Base-by-base conservation (phyloP, 768 basidiomycete species). In the Grammothele lineata region DNA sequence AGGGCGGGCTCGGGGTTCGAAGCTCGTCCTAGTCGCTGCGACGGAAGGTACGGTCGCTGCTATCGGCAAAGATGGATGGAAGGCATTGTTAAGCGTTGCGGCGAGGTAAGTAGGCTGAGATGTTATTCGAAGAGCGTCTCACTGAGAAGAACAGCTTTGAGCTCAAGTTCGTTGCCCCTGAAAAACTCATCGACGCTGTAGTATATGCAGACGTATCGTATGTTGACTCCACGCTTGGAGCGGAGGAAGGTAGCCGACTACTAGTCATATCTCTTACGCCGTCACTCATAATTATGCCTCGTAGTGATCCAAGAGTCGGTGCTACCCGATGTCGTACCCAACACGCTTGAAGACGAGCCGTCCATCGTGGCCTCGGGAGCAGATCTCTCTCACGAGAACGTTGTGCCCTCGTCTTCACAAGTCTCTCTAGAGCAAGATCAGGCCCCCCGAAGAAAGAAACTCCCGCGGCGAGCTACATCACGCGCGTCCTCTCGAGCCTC, bases 31-130 rank as follows among this genome's bases (percentile, higher is more conserved):
- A 4, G 65, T 89, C 7, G 78, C 74, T 0, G 76, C 85, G 40
- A 62, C 64, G 21, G 67, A 63, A 4, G 65, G 69, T 0, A 69
- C 85, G 53, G 60, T 67, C 22, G 66, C 73, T 10, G 78, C 73
- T 1, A 62, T 82, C n/a, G 82, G 83, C 2, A 55, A 60, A 18
- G 72, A 71, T n/a, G 67, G 52, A 18, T 88, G 83, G 84, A 63
- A 65, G 24, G 73, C 77, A 30, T 60, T 86, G 27, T 65, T 69
- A 0, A 63, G 70, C 0, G 77, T 79, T 51, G 77, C 78, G 1
- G 68, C 68, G 53, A 71, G 65, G 85, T 85, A 38, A 12, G 66
- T 60, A 21, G 15, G 0, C 12, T 17, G 27, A 42, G n/a, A 15
- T 30, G 21, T 27, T 46, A 40, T 37, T 35, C 11, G n/a, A 39